Percentiles rank a stretch among this genome's conserved stretches.
phyloP scores from a whole-genome alignment of 129 eudicot genomes.

The Deinandra increscens region DNA sequence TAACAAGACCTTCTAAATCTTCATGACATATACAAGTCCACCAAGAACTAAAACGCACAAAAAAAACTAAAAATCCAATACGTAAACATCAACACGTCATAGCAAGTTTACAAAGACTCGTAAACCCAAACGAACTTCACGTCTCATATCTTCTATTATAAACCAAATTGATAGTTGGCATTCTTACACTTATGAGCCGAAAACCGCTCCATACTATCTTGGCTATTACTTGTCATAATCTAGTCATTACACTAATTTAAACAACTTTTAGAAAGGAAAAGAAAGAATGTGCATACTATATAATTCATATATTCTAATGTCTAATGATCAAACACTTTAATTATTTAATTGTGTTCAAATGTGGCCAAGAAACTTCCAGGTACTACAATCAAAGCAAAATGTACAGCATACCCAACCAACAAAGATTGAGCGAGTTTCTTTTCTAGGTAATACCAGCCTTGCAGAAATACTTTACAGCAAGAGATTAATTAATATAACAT shows the following conservation, averaged over 20 bases:
- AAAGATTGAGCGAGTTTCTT: slow-evolving; percentile 16
- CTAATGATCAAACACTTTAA: not conserved
- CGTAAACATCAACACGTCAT: not conserved
- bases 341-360: not conserved
- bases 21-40: not conserved
- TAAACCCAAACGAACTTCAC: not conserved
- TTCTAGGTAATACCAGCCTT: slow-evolving; percentile 38
- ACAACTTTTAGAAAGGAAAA: not conserved
- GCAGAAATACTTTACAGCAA: slow-evolving; percentile 39
- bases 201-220: not conserved
- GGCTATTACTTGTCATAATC: not conserved
- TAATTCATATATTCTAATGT: not conserved
- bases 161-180: not conserved
- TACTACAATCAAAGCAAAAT: slow-evolving; percentile 20
- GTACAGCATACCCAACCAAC: slow-evolving; percentile 26
- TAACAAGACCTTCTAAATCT: not conserved
- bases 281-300: not conserved
- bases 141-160: not conserved
- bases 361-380: slow-evolving; percentile 29
- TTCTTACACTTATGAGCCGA: not conserved
- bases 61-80: not conserved
- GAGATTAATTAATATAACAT: slow-evolving; percentile 1
- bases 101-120: not conserved
- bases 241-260: not conserved
- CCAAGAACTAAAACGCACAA: not conserved